Percentiles rank a stretch among this genome's conserved stretches.
phyloP scores from a whole-genome alignment of 148 eudicot genomes.

The Pouteria glomerata region DNA sequence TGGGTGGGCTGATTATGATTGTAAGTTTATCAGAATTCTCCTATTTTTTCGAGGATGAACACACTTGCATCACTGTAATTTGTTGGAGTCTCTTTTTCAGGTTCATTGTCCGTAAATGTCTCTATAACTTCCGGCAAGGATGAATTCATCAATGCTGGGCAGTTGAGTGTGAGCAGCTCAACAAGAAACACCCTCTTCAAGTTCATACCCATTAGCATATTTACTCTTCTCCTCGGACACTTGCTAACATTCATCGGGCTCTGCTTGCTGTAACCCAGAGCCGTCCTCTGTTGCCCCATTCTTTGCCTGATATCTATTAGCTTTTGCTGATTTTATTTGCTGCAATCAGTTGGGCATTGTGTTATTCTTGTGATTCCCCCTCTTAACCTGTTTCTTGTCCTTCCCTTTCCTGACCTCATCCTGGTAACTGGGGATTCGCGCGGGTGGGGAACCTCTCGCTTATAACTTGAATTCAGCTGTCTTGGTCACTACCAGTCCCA shows the following conservation, averaged over 20 bases:
- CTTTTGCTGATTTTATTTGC: slow-evolving; percentile 14
- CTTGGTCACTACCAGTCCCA: neutral
- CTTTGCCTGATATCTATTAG: slow-evolving; percentile 2
- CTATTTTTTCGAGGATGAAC: neutral
- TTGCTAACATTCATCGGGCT: slow-evolving; percentile 4
- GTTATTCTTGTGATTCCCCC: neutral
- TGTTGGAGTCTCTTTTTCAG: slow-evolving; percentile 32
- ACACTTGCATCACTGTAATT: neutral
- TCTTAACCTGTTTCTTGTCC: neutral
- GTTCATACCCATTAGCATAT: slow-evolving; percentile 12
- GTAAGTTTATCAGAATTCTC: slow-evolving; percentile 39
- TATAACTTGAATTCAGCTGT: neutral
- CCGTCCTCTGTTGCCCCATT: slow-evolving; percentile 6
- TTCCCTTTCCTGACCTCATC: neutral
- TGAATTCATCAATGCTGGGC: slow-evolving; percentile 60
- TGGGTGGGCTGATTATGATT: slow-evolving; percentile 91
- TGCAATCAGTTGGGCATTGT: slow-evolving; percentile 9
- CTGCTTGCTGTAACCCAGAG: neutral
- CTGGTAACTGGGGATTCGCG: neutral
- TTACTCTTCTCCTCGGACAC: slow-evolving; percentile 3
- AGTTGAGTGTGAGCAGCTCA: slow-evolving; percentile 54
- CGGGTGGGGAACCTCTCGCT: neutral
- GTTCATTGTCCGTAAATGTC: slow-evolving; percentile 79
- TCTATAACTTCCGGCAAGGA: slow-evolving; percentile 63
- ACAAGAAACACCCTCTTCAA: slow-evolving; percentile 19